phyloP scores from a whole-genome alignment of 1,284 basidiomycete genomes.

The Naganishia sp. region DNA sequence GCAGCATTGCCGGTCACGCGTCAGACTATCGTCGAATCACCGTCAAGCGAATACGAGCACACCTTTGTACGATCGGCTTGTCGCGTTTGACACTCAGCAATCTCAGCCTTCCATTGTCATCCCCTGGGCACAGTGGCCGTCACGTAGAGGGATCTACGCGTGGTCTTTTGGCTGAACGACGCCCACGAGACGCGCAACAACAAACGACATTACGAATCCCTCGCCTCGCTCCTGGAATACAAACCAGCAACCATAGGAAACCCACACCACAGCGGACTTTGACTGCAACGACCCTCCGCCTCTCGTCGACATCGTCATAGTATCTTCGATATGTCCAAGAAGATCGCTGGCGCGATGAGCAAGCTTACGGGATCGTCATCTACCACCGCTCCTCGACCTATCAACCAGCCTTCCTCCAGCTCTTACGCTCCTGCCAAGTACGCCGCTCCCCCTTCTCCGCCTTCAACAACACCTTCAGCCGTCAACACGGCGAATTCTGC shows the following conservation, averaged over 20 bases:
- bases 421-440: constrained; percentile 13
- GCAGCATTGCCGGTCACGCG: constrained; percentile 13
- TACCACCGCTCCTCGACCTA: constrained; percentile 21
- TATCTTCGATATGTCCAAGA: constrained; percentile 14
- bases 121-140: too few species aligned
- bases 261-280: too few species aligned
- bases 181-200: neutral
- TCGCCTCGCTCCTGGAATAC: neutral
- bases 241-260: too few species aligned
- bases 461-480: constrained; percentile 17
- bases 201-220: constrained; percentile 16
- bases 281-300: neutral
- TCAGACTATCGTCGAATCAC: constrained; percentile 19
- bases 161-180: too few species aligned
- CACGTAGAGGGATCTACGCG: too few species aligned
- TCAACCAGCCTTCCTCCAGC: constrained; percentile 17
- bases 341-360: constrained; percentile 28
- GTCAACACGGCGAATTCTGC: neutral
- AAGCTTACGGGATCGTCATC: constrained; percentile 28
- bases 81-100: neutral
- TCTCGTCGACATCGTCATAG: neutral
- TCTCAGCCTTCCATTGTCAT: neutral
- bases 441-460: constrained; percentile 17
- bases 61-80: too few species aligned
- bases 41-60: constrained; percentile 3